Base-by-base conservation (phyloP, 2,329 filamentous ascomycete genomes). In the Mollisia scopiformis region DNA sequence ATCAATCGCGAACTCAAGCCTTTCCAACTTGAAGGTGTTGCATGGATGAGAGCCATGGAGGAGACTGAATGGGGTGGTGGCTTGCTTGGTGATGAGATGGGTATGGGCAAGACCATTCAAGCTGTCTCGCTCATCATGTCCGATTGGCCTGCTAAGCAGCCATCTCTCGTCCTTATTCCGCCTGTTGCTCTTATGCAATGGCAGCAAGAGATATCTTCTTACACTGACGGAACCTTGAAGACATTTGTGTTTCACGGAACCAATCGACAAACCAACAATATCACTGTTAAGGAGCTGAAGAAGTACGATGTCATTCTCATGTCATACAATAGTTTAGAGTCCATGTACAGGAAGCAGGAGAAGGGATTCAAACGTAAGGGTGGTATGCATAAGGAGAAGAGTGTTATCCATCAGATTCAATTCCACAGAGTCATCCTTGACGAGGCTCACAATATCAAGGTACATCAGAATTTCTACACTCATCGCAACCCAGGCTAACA, bases 51-150 rank as follows among this genome's bases (percentile, higher is more conserved):
- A 62, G 88, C 84, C 58, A 96, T 98, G 83, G 95, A 99, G 74
- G 81, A 91, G 76, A 90, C 87, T 0, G 78, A 89, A 39, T 98
- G 93, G 84, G 91, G 88, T 71, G 95, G 95, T 19, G 95, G 95
- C 14, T 81, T 99, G 2, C 84, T 99, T 1, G 95, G 95, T 61
- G 95, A 99, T 69, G 95, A 99, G 77, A 99, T 99, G 95, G 95
- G 95, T 6, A 91, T 99, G 78, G 95, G 95, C 53, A 99, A 99
- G 79, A 99, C 95, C 0, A 98, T 99, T 54, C 95, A 99, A 76
- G 94, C 95, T 2, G 95, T 99, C 19, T 97, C 94, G 2, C 84
- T 99, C 47, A 93, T 99, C 75, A 98, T 98, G 95, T 97, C 94
- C 0, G 93, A 98, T 74, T 97, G 91, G 70, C 94, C 93, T 3